A percentile compares a stretch with the other conserved stretches of the same genome.
phyloP scores from a whole-genome alignment of 2,329 filamentous ascomycete species.

The Scopulariopsis brevicaulis region DNA sequence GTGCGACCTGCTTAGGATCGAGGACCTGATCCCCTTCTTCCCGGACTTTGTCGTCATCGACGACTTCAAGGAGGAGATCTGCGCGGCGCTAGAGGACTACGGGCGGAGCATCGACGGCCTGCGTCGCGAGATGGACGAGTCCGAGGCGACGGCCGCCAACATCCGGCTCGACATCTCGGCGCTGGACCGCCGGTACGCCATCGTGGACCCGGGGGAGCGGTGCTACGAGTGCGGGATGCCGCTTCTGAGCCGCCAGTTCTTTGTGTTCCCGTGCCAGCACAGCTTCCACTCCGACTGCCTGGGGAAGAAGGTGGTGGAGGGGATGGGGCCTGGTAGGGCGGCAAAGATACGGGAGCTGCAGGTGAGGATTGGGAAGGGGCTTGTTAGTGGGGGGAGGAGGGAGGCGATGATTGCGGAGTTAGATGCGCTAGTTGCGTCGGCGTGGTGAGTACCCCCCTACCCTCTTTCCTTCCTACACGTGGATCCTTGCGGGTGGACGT shows the following conservation, averaged over 20 bases:
- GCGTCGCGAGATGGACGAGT: constrained; percentile 93
- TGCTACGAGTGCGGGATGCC: constrained; percentile 85
- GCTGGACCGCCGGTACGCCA: constrained; percentile 82
- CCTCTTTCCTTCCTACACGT: neutral
- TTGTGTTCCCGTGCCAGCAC: constrained; percentile 97
- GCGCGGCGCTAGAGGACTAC: constrained; percentile 85
- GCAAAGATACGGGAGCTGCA: constrained; percentile 80
- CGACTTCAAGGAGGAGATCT: constrained; percentile 98
- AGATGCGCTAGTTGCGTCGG: constrained; percentile 80
- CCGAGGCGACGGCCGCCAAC: constrained; percentile 74
- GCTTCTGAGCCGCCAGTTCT: constrained; percentile 83
- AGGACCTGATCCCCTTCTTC: constrained; percentile 96
- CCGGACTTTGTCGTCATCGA: constrained; percentile 98
- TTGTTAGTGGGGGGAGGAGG: constrained; percentile 57
- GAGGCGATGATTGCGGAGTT: constrained; percentile 80
- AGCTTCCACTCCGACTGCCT: constrained; percentile 95
- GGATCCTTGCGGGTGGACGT: neutral
- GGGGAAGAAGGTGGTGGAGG: constrained; percentile 73
- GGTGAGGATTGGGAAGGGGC: constrained; percentile 66
- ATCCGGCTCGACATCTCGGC: constrained; percentile 84
- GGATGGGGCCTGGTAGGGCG: constrained; percentile 63
- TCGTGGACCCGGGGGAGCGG: constrained; percentile 90
- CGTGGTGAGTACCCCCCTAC: constrained; percentile 52
- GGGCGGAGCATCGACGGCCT: constrained; percentile 79
- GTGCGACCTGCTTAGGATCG: constrained; percentile 85